Conservation (phyloP, 73 alveolate genomes). For the Strombidium stylifer region DNA sequence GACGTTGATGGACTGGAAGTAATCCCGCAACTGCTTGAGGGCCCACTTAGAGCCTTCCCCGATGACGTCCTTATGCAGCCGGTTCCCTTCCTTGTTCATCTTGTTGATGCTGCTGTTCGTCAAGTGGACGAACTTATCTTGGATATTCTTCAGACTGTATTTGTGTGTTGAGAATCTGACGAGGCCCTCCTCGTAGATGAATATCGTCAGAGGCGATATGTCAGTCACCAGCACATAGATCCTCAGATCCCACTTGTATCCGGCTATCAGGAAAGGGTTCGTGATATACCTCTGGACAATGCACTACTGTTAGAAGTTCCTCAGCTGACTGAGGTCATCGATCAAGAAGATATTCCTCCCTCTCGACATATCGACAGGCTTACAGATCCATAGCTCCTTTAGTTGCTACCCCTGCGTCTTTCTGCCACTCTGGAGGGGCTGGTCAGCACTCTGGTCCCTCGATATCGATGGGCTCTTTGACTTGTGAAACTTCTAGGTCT, state of each 20-base stretch:
- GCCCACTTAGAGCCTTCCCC: conserved; percentile 49
- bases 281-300: conserved; percentile 70
- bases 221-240: conserved; percentile 82
- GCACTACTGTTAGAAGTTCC: neutral
- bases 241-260: conserved; percentile 84
- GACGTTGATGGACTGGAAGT: neutral
- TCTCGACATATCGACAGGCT: conserved; percentile 12
- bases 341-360: conserved; percentile 24
- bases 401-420: neutral
- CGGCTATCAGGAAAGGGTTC: conserved; percentile 75
- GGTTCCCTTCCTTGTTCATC: conserved; percentile 31
- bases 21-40: conserved; percentile 37
- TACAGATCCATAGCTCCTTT: conserved; percentile 18
- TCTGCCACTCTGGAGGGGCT: too few species aligned
- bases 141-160: conserved; percentile 10
- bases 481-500: too few species aligned
- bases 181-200: conserved; percentile 77
- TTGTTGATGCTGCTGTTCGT: conserved; percentile 60
- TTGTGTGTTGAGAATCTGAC: conserved; percentile 86
- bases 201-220: conserved; percentile 72
- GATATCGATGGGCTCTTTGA: too few species aligned
- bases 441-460: too few species aligned
- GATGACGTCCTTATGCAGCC: conserved; percentile 38
- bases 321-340: neutral
- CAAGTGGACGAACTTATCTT: conserved; percentile 25